Base-by-base conservation (phyloP, 225 moss, liverwort and hornwort genomes). In the Asterella californica region DNA sequence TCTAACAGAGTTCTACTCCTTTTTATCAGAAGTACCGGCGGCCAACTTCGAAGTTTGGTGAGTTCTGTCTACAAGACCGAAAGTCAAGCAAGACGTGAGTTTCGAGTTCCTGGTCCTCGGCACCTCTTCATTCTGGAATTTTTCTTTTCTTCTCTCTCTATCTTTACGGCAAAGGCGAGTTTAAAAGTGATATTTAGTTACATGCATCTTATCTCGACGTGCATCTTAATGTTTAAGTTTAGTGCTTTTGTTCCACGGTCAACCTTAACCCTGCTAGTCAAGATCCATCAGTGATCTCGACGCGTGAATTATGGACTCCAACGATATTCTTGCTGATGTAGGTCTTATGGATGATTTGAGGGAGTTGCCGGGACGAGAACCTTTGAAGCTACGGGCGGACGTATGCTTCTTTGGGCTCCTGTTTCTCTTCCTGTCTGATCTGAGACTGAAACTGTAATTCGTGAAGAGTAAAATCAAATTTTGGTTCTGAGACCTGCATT, bases 361-460 rank as follows among this genome's bases (percentile, higher is more conserved):
- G 82, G 93, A 99, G 83, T 86, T 99, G 66, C 93, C 97, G 50
- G 91, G 93, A 71, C 87, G 97, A 73, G 93, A 99, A 84, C 92
- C 94, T 69, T 86, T 92, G 78, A 88, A 87, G 79, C 87, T 99
- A 75, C 91, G 97, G 74, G 93, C 91, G 45, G 97, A 99, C 94
- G 94, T 99, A 55, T 55, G 82, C 69, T 76, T 42, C 65, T 33
- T 15, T 27, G 11, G 1, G 11, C n/a, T 71, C 17, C 22, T 0
- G 18, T 49, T 45, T 60, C 68, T 29, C 21, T 42, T 33, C 34
- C 32, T 0, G 42, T 42, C 15, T 42, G 38, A 0, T 25, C n/a
- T 27, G 47, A 47, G 3, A 47, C n/a, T 17, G 12, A 32, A 3
- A n/a, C n/a, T 7, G 7, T 42, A 9, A 47, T 71, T 70, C 6